These are phyloP conservation scores for Erodium maritimum DNA, from an alignment of 345 rosid genomes.

Conservation along the genomic window DNA sequence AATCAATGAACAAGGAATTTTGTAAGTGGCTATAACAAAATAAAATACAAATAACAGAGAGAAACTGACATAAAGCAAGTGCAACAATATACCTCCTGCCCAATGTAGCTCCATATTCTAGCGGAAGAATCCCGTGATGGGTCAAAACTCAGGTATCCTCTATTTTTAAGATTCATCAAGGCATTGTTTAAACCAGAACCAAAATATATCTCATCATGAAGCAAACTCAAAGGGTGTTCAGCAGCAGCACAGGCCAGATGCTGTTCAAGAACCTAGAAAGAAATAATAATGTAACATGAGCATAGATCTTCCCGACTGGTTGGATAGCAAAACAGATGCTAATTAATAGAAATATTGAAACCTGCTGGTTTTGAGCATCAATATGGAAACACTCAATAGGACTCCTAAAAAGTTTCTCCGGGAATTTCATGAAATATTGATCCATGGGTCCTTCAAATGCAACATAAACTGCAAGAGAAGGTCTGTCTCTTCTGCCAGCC, in stretches of 20 bases:
- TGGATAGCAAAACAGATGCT: too few relatives aligned
- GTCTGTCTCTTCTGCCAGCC: constrained; percentile 82
- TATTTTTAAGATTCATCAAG: constrained; percentile 42
- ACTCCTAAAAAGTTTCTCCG: constrained; percentile 64
- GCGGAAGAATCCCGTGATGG: constrained; percentile 44
- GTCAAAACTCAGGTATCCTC: constrained; percentile 43
- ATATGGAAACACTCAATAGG: constrained; percentile 80
- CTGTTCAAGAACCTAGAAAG: constrained; percentile 71
- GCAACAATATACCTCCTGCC: constrained; percentile 52
- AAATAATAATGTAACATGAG: constrained; percentile 9
- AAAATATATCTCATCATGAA: constrained; percentile 60
- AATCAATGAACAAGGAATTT: neutral
- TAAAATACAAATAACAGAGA: neutral
- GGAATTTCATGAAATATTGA: constrained; percentile 84
- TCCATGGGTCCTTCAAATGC: constrained; percentile 81
- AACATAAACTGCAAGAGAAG: constrained; percentile 81
- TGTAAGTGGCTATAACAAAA: constrained; percentile 3
- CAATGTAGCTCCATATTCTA: constrained; percentile 71
- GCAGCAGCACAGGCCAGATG: constrained; percentile 80
- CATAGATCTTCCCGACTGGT: neutral
- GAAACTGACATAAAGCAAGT: neutral
- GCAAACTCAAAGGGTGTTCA: constrained; percentile 71
- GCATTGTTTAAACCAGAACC: constrained; percentile 46
- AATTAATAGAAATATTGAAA: constrained; percentile 6
- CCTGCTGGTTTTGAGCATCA: constrained; percentile 82